Evolutionary conservation across 2,329 filamentous ascomycete species (phyloP).

Genomic region (Aspergillus neoniger): DNA sequence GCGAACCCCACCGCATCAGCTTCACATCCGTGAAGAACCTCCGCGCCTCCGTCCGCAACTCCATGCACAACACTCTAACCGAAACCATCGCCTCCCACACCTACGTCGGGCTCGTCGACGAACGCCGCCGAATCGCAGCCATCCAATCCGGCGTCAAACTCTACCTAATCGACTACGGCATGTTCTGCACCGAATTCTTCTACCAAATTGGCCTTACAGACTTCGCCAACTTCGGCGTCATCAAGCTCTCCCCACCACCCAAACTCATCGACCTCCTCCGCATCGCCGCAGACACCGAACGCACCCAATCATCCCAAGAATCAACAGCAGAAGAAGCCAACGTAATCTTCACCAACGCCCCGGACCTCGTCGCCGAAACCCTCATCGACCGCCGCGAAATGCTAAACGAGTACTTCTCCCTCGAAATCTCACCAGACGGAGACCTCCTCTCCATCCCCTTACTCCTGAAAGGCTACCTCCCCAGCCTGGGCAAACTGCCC

Average conservation of each 20-base stretch:
- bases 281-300: conserved; percentile 73
- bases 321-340: conserved; percentile 32
- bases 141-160: conserved; percentile 92
- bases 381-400: conserved; percentile 78
- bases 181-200: conserved; percentile 83
- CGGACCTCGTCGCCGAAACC: conserved; percentile 65
- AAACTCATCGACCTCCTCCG: conserved; percentile 69
- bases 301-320: conserved; percentile 38
- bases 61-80: conserved; percentile 81
- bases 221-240: conserved; percentile 89
- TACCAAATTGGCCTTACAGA: conserved; percentile 94
- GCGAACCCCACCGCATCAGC: conserved; percentile 68
- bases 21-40: conserved; percentile 85
- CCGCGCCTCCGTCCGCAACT: conserved; percentile 74
- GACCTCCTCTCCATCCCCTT: conserved; percentile 79
- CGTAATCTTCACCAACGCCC: conserved; percentile 68
- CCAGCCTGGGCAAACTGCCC: conserved; percentile 81
- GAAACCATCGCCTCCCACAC: conserved; percentile 86
- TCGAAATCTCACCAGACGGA: conserved; percentile 77
- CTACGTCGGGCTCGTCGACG: conserved; percentile 91
- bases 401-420: conserved; percentile 87
- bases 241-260: conserved; percentile 77
- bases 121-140: conserved; percentile 80
- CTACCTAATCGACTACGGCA: conserved; percentile 89
- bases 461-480: conserved; percentile 84